Conservation (phyloP, 2,329 filamentous ascomycete genomes). For the Orbilia oligospora region DNA sequence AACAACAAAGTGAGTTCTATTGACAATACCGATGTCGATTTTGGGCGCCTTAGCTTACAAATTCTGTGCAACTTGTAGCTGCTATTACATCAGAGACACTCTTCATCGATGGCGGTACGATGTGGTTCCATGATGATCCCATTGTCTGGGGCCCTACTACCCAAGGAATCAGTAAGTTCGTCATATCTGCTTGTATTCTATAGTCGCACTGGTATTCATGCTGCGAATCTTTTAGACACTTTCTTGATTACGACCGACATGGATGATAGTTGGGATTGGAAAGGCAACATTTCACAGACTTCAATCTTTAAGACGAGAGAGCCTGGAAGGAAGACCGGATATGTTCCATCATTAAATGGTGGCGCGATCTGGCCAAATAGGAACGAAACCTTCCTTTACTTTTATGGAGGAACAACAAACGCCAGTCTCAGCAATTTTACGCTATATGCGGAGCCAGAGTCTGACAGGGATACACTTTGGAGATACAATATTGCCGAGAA, state of each 20-base stretch:
- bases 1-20: constrained; percentile 52
- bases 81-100: constrained; percentile 43
- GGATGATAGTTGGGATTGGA: constrained; percentile 55
- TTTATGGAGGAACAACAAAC: constrained; percentile 53
- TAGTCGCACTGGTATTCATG: not conserved
- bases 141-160: constrained; percentile 50
- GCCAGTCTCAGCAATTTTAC: constrained; percentile 53
- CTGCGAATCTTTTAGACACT: constrained; percentile 24
- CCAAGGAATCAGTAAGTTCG: constrained; percentile 49
- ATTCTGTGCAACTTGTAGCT: constrained; percentile 10
- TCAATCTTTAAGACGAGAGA: constrained; percentile 50
- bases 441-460: constrained; percentile 34
- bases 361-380: constrained; percentile 47
- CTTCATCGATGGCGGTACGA: constrained; percentile 53
- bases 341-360: constrained; percentile 52
- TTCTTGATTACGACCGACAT: constrained; percentile 55
- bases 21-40: not conserved
- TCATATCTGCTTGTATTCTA: not conserved
- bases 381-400: constrained; percentile 48
- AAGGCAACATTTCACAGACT: constrained; percentile 53
- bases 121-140: constrained; percentile 57
- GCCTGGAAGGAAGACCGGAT: constrained; percentile 48
- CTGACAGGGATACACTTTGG: constrained; percentile 45
- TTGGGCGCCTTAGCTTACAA: not conserved
- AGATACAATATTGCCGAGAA: constrained; percentile 53